Evolutionary conservation across 1,284 basidiomycete species (phyloP).

Genomic region (Tilletia setariae): DNA sequence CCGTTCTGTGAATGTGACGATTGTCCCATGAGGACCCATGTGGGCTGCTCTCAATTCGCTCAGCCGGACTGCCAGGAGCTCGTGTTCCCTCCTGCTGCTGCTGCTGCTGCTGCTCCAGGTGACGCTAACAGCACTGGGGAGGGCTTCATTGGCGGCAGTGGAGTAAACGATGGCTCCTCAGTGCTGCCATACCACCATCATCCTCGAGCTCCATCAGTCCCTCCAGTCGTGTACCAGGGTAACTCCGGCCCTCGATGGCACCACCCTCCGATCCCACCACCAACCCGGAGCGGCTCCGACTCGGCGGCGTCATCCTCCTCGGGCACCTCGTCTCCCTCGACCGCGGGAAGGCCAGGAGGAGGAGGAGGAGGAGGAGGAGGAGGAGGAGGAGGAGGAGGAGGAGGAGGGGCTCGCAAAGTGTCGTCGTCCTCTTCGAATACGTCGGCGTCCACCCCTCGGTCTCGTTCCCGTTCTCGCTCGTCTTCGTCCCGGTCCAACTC

Average conservation of each 20-base stretch:
- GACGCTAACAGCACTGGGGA: neutral
- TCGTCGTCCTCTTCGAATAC: neutral
- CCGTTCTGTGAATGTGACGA: constrained; percentile 52
- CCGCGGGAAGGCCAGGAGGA: neutral
- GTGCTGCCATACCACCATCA: neutral
- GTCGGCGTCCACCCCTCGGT: neutral
- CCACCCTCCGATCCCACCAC: neutral
- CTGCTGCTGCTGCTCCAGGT: neutral
- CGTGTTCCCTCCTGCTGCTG: constrained; percentile 7
- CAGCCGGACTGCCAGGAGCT: constrained; percentile 40
- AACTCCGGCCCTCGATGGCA: constrained; percentile 7
- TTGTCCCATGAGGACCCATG: constrained; percentile 46
- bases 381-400: neutral
- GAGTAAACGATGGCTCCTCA: neutral
- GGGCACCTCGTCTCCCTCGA: neutral
- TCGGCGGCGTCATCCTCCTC: neutral
- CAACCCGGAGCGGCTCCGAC: neutral
- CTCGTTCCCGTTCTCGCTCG: neutral
- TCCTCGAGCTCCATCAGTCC: constrained; percentile 1
- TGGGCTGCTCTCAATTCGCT: constrained; percentile 42
- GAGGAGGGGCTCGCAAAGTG: neutral
- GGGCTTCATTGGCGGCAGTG: neutral
- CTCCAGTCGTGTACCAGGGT: neutral
- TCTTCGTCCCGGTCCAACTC: constrained; percentile 13
- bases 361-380: neutral